Conservation (phyloP, 2,329 filamentous ascomycete species). For the Biscogniauxia sp. region DNA sequence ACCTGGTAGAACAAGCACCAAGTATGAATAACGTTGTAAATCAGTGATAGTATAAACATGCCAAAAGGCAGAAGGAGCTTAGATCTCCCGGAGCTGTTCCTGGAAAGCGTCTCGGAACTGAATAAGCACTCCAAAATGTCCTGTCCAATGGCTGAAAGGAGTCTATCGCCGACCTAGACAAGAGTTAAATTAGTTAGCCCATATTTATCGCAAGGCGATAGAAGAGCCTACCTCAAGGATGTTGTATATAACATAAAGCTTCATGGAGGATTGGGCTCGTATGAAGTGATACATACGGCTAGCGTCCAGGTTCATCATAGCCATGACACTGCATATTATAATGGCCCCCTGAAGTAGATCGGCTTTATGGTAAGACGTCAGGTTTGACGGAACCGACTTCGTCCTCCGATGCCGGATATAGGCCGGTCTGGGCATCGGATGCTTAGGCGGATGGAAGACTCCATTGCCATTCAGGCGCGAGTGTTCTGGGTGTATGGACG, state of each 20-base stretch:
- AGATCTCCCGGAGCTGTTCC: conserved; percentile 82
- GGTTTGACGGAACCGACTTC: conserved; percentile 79
- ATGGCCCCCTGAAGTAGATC: conserved; percentile 89
- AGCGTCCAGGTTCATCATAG: conserved; percentile 88
- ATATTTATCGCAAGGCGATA: neutral
- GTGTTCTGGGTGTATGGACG: conserved; percentile 18
- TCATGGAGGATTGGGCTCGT: conserved; percentile 92
- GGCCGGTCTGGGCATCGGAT: conserved; percentile 33
- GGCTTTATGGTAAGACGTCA: conserved; percentile 89
- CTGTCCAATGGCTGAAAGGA: conserved; percentile 88
- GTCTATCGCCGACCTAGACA: conserved; percentile 70
- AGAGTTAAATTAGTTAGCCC: neutral
- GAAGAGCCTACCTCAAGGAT: conserved; percentile 69
- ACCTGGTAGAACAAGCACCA: conserved; percentile 94
- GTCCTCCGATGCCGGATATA: conserved; percentile 64
- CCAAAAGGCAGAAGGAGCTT: conserved; percentile 86
- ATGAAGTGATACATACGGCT: conserved; percentile 99
- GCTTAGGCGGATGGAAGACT: conserved; percentile 32
- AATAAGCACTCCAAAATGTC: conserved; percentile 96
- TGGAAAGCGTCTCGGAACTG: conserved; percentile 86
- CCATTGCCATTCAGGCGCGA: conserved; percentile 22
- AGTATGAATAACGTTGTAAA: conserved; percentile 85
- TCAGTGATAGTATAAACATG: conserved; percentile 83
- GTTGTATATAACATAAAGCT: conserved; percentile 98
- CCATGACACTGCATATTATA: conserved; percentile 79